Evolutionary conservation across 75 land plant species (phyloP), one percentile per base, ranked within the genome.

Genomic region (Adiantum capillusveneris): DNA sequence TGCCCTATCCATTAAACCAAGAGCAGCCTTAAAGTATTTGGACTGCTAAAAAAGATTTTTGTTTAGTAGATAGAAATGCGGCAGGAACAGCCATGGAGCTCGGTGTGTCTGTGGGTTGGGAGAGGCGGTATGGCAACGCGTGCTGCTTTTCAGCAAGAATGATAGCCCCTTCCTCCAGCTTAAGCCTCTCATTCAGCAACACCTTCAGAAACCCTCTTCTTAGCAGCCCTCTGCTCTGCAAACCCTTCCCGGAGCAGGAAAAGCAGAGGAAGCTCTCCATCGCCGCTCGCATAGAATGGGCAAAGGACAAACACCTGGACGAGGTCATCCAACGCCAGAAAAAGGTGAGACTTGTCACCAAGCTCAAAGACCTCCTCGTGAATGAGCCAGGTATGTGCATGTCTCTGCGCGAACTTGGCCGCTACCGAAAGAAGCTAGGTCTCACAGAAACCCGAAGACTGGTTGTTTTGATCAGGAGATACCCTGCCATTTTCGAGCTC

Each of bases 371-470:
- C 17, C 53, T 86, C 0, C 79, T 90, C 25, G 85, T 77, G 57
- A 78, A 82, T 20, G 77, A 85, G 37, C 86, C 95, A 17, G 60
- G 69, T 31, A 79, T 76, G 49, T 74, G 44, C 60, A 76, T 89
- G 74, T 65, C 80, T 0, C 31, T 89, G 44, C 71, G 56, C 28
- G 69, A 86, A 25, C 81, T 88, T 16, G 77, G 69, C 58, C 78
- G 70, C 64, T 65, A 80, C 61, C 60, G 84, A 34, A 49, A 70
- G 13, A 61, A 81, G 63, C 67, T 86, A n/a, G 70, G 74, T 30
- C 66, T 81, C 42, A 51, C 69, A 1, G 74, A 56, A 19, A 49
- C 60, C 19, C 60, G 70, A 0, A 68, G 83, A 13, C 44, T 84
- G 31, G 58, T 71, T 18, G 42, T 70, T 46, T 78, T 87, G 75